Evolutionary conservation across 2,329 filamentous ascomycete genomes (phyloP), one percentile per base, ranked within the genome.

Genomic region (Phyllosticta citriasiana): DNA sequence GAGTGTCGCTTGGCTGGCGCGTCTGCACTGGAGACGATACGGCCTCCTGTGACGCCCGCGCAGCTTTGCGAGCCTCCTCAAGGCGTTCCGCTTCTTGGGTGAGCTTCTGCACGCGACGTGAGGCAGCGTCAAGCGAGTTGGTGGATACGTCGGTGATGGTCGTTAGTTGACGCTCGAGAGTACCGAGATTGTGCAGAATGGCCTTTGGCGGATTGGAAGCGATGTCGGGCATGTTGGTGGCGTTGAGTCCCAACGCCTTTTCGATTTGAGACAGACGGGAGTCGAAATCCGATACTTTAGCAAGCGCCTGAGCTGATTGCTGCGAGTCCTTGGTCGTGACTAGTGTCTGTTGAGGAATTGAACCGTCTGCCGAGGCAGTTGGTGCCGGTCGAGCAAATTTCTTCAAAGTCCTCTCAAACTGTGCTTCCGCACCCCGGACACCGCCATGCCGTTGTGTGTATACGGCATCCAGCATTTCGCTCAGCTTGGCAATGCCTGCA

Each of bases 271-370:
- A 78, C 22, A 99, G 83, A 4, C 94, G 85, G 30, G 84, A 82
- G 71, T 97, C 93, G 68, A 99, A 97, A 64, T 94, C 88, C 25
- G 92, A 89, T 6, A 90, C 88, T 72, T 91, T 89, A 35, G 86
- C 84, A 40, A 97, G 79, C 26, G 87, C 84, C 68, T 90, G 87
- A 9, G 76, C 72, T 51, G 64, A 55, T 22, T 75, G 63, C 35
- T 74, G 71, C 14, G 61, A 25, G 6, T 40, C 26, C 19, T 50
- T 53, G 57, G 57, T 56, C 26, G 2, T 59, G 24, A 52, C n/a
- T 52, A 58, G 53, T 22, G 54, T 40, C 1, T 50, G 25, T 47
- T 58, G 60, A 19, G 56, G 55, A 57, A 57, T 58, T 6, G 59
- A 52, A 3, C 22, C 16, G 19, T 50, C 51, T 6, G 24, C 56